phyloP scores from a whole-genome alignment of 2,329 filamentous ascomycete genomes.

The Alternaria sp. region DNA sequence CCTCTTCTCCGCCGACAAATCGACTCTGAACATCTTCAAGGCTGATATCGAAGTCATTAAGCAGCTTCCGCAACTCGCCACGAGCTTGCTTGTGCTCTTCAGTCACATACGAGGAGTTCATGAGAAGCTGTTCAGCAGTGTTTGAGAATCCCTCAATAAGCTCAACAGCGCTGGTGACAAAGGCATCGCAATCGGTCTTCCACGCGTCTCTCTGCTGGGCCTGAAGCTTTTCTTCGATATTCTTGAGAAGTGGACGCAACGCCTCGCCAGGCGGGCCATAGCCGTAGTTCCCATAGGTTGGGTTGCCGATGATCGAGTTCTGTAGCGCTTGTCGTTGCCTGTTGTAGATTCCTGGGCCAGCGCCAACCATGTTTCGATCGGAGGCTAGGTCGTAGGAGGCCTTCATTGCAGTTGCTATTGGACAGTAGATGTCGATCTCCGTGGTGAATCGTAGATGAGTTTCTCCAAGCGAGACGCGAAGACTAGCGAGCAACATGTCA shows the following conservation, averaged over 20 bases:
- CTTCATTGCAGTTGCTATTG: slow-evolving; percentile 12
- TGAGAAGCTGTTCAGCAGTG: slow-evolving; percentile 3
- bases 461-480: neutral
- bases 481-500: neutral
- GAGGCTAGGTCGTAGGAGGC: neutral
- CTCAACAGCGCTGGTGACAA: neutral
- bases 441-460: slow-evolving; percentile 9
- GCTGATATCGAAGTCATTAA: neutral
- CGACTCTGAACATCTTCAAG: neutral
- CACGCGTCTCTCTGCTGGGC: neutral
- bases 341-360: neutral
- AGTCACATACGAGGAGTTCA: neutral
- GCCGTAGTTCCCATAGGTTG: neutral
- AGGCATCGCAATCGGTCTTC: slow-evolving; percentile 2
- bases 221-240: neutral
- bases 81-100: slow-evolving; percentile 3
- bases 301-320: neutral
- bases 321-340: neutral
- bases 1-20: neutral
- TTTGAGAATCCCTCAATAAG: slow-evolving; percentile 1
- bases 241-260: neutral
- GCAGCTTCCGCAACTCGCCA: neutral
- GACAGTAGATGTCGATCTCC: slow-evolving; percentile 13
- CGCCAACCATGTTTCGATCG: neutral
- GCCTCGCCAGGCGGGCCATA: neutral